phyloP scores from a whole-genome alignment of 768 basidiomycete species.

The Suillus fuscotomentosus region DNA sequence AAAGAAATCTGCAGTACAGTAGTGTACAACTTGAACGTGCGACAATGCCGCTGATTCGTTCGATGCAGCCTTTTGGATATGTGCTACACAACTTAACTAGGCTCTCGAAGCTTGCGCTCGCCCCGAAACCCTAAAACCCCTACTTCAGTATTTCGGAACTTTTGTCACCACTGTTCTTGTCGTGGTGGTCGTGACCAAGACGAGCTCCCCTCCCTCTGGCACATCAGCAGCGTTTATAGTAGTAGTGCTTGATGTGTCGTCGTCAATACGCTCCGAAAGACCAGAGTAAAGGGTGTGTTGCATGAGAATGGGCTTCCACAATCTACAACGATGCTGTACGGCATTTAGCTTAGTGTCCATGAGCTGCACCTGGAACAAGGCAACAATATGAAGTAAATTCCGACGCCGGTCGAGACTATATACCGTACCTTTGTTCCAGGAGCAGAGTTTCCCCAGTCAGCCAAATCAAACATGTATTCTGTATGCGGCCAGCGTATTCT shows the following conservation, averaged over 20 bases:
- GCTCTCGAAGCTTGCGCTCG: background rate
- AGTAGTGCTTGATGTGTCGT: background rate
- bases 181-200: background rate
- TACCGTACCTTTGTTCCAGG: constrained; percentile 29
- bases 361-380: background rate
- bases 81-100: background rate
- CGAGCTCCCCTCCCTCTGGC: background rate
- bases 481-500: constrained; percentile 31
- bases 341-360: too few species aligned
- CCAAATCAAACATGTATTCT: constrained; percentile 25
- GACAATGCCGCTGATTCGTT: background rate
- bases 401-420: background rate
- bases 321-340: background rate
- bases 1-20: background rate
- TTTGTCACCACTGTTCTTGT: background rate
- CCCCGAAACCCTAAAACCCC: background rate
- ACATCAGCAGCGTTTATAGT: background rate
- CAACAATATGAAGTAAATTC: background rate
- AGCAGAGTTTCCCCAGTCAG: constrained; percentile 20
- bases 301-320: background rate
- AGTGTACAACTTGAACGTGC: background rate
- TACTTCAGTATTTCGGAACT: background rate
- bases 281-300: background rate
- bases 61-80: background rate
- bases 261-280: background rate